Percentiles rank a stretch among this genome's conserved stretches.
These are phyloP conservation scores for Blastocystis hominis DNA, from an alignment of 352 stramenopile species.

Conservation along the genomic window DNA sequence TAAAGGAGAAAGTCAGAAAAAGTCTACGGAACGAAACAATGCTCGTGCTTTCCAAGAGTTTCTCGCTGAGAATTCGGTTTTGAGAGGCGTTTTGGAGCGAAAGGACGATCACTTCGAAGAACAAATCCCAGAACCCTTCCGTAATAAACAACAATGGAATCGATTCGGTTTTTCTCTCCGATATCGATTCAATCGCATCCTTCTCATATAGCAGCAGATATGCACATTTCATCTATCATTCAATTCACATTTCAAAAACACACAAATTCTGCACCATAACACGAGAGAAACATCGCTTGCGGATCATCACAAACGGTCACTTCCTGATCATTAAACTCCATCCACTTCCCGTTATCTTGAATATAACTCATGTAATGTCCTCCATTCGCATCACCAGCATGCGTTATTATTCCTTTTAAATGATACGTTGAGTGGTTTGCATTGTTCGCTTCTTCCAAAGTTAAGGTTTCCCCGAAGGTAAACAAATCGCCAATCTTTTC, in stretches of 20 bases:
- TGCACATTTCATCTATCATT: background rate
- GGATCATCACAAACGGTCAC: background rate
- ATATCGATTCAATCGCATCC: background rate
- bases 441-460: conserved; percentile 57
- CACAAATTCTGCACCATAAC: background rate
- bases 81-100: background rate
- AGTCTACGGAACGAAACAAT: background rate
- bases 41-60: background rate
- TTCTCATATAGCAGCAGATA: background rate
- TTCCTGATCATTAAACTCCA: background rate
- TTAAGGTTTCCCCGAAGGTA: conserved; percentile 60
- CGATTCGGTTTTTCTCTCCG: background rate
- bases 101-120: background rate
- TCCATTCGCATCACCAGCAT: conserved; percentile 60
- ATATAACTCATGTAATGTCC: conserved; percentile 59
- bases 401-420: conserved; percentile 59
- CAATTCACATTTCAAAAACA: background rate
- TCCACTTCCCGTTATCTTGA: background rate
- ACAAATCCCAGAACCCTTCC: background rate
- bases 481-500: conserved; percentile 65
- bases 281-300: background rate
- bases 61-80: background rate
- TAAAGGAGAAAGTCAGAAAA: background rate
- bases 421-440: conserved; percentile 34
- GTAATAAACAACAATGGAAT: background rate